These are phyloP conservation scores for Globisporangium barbulae DNA, from an alignment of 352 stramenopile genomes.

Conservation along the genomic window DNA sequence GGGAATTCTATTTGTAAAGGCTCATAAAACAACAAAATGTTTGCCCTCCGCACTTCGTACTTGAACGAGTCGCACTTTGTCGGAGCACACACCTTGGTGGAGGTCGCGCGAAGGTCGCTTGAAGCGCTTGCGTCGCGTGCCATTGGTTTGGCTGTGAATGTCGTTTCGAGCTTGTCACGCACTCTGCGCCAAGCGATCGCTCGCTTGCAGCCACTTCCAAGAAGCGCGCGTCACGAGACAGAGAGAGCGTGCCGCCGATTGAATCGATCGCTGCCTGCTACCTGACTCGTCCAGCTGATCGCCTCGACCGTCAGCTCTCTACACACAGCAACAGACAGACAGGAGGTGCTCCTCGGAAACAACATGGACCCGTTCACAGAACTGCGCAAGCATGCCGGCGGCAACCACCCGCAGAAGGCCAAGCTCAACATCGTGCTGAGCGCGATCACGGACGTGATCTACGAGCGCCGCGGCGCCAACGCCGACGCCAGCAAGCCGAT, in stretches of 20 bases:
- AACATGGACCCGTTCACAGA: slow-evolving; percentile 75
- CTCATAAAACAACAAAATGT: not conserved
- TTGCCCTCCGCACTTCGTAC: not conserved
- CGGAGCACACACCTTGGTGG: not conserved
- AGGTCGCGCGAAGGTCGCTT: slow-evolving; percentile 38
- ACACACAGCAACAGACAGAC: not conserved
- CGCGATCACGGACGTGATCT: slow-evolving; percentile 82
- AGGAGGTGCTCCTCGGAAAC: slow-evolving; percentile 6
- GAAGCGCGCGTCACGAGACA: slow-evolving; percentile 1
- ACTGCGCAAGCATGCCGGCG: slow-evolving; percentile 74
- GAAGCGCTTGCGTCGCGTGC: slow-evolving; percentile 25
- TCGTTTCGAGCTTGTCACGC: slow-evolving; percentile 16
- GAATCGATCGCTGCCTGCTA: not conserved
- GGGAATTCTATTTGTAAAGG: not conserved
- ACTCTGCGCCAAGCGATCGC: slow-evolving; percentile 14
- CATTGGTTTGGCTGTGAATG: slow-evolving; percentile 31
- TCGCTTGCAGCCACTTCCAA: slow-evolving; percentile 5
- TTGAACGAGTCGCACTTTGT: slow-evolving; percentile 15
- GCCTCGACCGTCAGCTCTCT: not conserved
- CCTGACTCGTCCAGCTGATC: not conserved
- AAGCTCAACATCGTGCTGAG: slow-evolving; percentile 84
- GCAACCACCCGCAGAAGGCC: slow-evolving; percentile 76
- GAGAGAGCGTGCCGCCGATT: too few species aligned
- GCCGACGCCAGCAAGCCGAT: slow-evolving; percentile 29
- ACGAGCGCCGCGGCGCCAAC: slow-evolving; percentile 47